Conservation (phyloP, 2,329 filamentous ascomycete species). For the Phialemonium atrogriseum region DNA sequence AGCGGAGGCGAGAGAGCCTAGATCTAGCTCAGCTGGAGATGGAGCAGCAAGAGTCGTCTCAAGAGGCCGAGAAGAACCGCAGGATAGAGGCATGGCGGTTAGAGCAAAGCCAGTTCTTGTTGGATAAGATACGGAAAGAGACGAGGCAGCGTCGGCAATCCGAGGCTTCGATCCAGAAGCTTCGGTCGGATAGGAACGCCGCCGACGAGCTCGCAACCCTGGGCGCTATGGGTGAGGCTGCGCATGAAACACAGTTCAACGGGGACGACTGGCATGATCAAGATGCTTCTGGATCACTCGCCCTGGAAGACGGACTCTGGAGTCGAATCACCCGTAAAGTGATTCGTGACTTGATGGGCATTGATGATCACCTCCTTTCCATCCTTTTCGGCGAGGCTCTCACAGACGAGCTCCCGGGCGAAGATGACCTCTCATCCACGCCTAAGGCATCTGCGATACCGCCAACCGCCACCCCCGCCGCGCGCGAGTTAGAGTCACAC, state of each 20-base stretch:
- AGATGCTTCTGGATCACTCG: constrained; percentile 29
- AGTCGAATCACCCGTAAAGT: constrained; percentile 76
- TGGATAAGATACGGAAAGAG: constrained; percentile 85
- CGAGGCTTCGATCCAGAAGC: constrained; percentile 24
- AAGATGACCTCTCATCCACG: constrained; percentile 37
- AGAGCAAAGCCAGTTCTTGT: constrained; percentile 76
- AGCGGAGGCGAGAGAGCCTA: constrained; percentile 43
- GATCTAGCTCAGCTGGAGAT: constrained; percentile 42
- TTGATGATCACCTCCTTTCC: constrained; percentile 77
- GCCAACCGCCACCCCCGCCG: constrained; percentile 13
- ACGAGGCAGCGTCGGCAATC: constrained; percentile 62
- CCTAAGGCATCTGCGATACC: constrained; percentile 32
- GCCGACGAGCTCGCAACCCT: constrained; percentile 22
- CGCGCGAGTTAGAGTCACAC: constrained; percentile 19
- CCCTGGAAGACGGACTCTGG: constrained; percentile 63
- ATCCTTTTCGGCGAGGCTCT: constrained; percentile 81
- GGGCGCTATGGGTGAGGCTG: constrained; percentile 19
- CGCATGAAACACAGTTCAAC: constrained; percentile 28
- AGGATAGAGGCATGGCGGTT: constrained; percentile 88
- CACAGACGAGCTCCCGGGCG: constrained; percentile 49
- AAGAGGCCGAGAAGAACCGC: constrained; percentile 66
- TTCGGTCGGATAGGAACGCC: constrained; percentile 16
- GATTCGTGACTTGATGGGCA: constrained; percentile 81
- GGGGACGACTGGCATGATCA: constrained; percentile 45
- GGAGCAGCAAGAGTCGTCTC: constrained; percentile 44